Evolutionary conservation across 495 filamentous ascomycete genomes (phyloP), one percentile per base, ranked within the genome.

Genomic region (Talaromyces thailandensis): DNA sequence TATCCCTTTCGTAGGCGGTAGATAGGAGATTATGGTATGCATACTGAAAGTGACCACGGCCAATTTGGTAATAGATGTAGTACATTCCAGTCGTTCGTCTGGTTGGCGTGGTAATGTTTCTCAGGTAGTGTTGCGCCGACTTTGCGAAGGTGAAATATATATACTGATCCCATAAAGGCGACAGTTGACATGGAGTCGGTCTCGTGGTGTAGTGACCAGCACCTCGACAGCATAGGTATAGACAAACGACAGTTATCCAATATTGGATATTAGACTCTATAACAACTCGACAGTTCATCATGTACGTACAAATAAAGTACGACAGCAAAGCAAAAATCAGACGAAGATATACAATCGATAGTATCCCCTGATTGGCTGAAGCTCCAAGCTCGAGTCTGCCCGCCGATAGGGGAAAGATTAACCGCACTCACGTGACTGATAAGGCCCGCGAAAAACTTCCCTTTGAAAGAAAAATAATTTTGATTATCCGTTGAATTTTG

Each of bases 401-500:
- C 11, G 1, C 31, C 14, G 14, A 18, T 16, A 35, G 9, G 16
- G 23, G 57, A 43, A 60, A 28, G 57, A 18, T 21, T 60, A 60
- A 9, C 57, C 57, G 57, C 16, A n/a, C 2, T 26, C 57, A 60
- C 57, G 57, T 60, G 57, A 60, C 40, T 26, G 56, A 43, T 45
- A 60, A 43, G 23, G 32, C 23, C 57, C 57, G 57, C 40, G 57
- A 60, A 60, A 60, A 60, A 60, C 40, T 60, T 25, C 57, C 57
- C 8, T 60, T 48, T 18, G 31, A 28, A 60, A 48, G 26, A 60
- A 60, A 60, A 60, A 35, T 24, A 57, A 57, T 32, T 32, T 57
- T 57, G 55, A 35, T 32, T 57, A 28, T 55, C 43, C 43, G 43
- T n/a, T 48, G 43, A 48, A 21, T 6, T 48, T 48, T 48, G 18